These are phyloP conservation scores for Boletus insuetus DNA, from an alignment of 768 basidiomycete genomes.

Conservation along the genomic window DNA sequence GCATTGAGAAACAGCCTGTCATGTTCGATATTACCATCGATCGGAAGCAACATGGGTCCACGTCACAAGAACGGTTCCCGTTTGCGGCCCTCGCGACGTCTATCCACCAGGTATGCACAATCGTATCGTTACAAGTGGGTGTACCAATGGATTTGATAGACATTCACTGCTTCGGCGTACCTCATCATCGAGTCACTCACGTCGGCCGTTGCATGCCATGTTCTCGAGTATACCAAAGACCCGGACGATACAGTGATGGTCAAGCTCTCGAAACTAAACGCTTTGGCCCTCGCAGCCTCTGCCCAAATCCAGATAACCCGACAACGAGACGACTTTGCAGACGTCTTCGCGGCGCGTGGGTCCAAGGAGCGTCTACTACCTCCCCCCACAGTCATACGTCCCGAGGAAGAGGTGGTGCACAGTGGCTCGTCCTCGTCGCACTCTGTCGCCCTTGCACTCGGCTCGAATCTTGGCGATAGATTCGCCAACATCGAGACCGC, in stretches of 20 bases:
- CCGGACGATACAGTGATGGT: slow-evolving; percentile 41
- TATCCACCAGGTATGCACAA: slow-evolving; percentile 16
- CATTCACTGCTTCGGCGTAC: slow-evolving; percentile 47
- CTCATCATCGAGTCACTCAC: slow-evolving; percentile 69
- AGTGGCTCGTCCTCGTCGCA: slow-evolving; percentile 13
- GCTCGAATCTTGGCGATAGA: slow-evolving; percentile 88
- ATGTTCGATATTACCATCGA: slow-evolving; percentile 46
- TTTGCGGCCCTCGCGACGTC: slow-evolving; percentile 31
- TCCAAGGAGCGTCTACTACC: too few relatives aligned
- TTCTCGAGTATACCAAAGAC: slow-evolving; percentile 34
- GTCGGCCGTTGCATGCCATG: slow-evolving; percentile 49
- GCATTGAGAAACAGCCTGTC: slow-evolving; percentile 61
- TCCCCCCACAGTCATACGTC: too few relatives aligned
- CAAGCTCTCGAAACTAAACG: slow-evolving; percentile 65
- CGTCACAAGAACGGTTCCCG: slow-evolving; percentile 2
- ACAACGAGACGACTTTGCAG: slow-evolving; percentile 36
- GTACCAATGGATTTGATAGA: slow-evolving; percentile 33
- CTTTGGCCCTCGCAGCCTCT: slow-evolving; percentile 62
- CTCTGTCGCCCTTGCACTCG: slow-evolving; percentile 71
- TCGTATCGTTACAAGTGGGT: too few relatives aligned
- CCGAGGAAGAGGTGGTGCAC: too few relatives aligned
- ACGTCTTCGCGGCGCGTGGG: not conserved
- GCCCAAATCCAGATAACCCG: slow-evolving; percentile 63
- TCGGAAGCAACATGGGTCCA: not conserved
- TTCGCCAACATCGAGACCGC: slow-evolving; percentile 81